Evolutionary conservation across 2,329 filamentous ascomycete genomes (phyloP).

Genomic region (Aureobasidium sp.): DNA sequence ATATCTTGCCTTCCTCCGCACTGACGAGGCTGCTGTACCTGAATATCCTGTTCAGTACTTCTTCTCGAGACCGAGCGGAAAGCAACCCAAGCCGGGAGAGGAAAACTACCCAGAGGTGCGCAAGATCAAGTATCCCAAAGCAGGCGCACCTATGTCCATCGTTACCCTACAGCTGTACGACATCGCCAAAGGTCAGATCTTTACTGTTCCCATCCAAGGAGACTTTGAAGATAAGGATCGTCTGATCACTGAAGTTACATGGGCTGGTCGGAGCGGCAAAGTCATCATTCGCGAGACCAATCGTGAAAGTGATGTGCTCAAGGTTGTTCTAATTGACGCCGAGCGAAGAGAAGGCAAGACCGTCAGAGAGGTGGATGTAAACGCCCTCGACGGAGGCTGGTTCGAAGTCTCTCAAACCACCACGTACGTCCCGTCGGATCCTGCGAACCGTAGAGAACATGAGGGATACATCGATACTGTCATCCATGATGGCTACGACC

Average conservation of each 20-base stretch:
- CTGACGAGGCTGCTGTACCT: constrained; percentile 86
- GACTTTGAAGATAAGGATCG: constrained; percentile 76
- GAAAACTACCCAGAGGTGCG: constrained; percentile 87
- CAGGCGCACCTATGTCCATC: constrained; percentile 85
- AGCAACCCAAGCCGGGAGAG: constrained; percentile 58
- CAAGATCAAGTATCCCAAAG: constrained; percentile 95
- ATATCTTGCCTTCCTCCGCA: constrained; percentile 84
- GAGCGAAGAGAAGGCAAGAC: constrained; percentile 64
- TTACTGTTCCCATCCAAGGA: constrained; percentile 68
- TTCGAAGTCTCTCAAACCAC: constrained; percentile 89
- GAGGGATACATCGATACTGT: constrained; percentile 93
- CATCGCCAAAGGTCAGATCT: constrained; percentile 66
- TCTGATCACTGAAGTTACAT: constrained; percentile 87
- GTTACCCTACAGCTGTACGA: constrained; percentile 89
- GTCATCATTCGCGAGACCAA: constrained; percentile 90
- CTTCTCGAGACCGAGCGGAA: constrained; percentile 74
- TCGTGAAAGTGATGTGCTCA: constrained; percentile 84
- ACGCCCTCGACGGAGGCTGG: constrained; percentile 89
- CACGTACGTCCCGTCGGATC: constrained; percentile 77
- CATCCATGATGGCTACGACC: constrained; percentile 79
- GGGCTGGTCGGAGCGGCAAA: constrained; percentile 68
- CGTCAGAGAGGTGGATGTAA: constrained; percentile 71
- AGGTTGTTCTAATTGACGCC: constrained; percentile 80
- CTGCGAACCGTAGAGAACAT: constrained; percentile 57
- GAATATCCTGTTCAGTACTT: constrained; percentile 94